Percentiles rank a stretch among this genome's conserved stretches.
Evolutionary conservation across 2,329 filamentous ascomycete genomes (phyloP).

Genomic region (Elsinoe australis): DNA sequence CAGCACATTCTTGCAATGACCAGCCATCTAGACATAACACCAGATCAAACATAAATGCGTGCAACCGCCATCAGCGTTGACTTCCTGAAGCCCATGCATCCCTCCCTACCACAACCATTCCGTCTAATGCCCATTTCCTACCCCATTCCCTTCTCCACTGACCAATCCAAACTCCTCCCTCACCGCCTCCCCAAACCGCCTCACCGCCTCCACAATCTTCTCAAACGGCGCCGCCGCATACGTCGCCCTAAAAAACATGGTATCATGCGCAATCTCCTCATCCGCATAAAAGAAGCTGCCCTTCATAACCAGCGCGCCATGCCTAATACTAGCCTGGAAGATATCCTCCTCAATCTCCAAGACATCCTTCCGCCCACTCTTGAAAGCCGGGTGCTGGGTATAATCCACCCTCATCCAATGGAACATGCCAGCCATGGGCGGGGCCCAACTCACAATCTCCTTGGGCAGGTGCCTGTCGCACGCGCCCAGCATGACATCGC

Average conservation of each 20-base stretch:
- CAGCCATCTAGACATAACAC: too few relatives aligned
- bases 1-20: not conserved
- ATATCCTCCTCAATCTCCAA: constrained; percentile 74
- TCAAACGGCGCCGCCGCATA: constrained; percentile 66
- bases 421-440: constrained; percentile 90
- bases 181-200: constrained; percentile 66
- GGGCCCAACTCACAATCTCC: constrained; percentile 69
- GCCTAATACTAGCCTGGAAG: constrained; percentile 66
- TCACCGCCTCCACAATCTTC: constrained; percentile 44
- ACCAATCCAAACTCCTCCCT: constrained; percentile 50
- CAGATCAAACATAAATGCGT: too few relatives aligned
- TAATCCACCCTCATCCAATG: constrained; percentile 68
- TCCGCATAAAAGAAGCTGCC: constrained; percentile 91
- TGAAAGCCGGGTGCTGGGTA: constrained; percentile 53
- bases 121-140: constrained; percentile 13
- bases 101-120: too few relatives aligned
- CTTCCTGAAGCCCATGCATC: not conserved
- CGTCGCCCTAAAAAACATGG: constrained; percentile 81
- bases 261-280: constrained; percentile 48
- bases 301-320: constrained; percentile 70
- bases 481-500: constrained; percentile 68
- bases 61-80: too few relatives aligned
- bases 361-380: constrained; percentile 41
- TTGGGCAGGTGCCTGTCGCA: constrained; percentile 70
- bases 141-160: constrained; percentile 21